Evolutionary conservation across 495 filamentous ascomycete species (phyloP).

Genomic region (Trichoderma erinaceum): DNA sequence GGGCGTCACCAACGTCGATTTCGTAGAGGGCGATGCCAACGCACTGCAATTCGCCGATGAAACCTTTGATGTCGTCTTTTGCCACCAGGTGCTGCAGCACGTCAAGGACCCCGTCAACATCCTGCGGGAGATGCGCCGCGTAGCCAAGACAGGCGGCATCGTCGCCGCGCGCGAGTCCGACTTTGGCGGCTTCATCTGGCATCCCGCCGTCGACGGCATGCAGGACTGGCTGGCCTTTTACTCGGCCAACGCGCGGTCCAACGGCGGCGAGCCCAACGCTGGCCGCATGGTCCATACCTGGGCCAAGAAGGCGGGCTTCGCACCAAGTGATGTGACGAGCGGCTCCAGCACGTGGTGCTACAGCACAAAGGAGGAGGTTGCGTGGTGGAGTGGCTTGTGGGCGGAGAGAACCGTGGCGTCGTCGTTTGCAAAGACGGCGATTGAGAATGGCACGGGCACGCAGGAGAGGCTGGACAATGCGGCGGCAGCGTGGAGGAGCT

Average conservation of each 20-base stretch:
- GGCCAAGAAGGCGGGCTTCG: constrained; percentile 1
- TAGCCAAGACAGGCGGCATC: constrained; percentile 36
- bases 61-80: constrained; percentile 51
- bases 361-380: not conserved
- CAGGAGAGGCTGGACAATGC: not conserved
- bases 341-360: constrained; percentile 8
- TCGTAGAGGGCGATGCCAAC: constrained; percentile 40
- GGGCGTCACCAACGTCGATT: constrained; percentile 39
- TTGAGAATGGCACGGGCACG: not conserved
- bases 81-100: constrained; percentile 37
- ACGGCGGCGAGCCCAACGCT: constrained; percentile 8
- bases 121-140: constrained; percentile 38
- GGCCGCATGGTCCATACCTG: not conserved
- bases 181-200: constrained; percentile 10
- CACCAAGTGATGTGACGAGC: not conserved
- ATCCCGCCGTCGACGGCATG: constrained; percentile 8
- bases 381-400: constrained; percentile 8
- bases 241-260: constrained; percentile 8
- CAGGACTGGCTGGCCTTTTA: constrained; percentile 6
- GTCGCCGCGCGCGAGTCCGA: constrained; percentile 26
- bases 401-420: constrained; percentile 4
- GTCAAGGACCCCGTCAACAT: constrained; percentile 30
- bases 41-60: constrained; percentile 39
- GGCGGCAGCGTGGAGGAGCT: not conserved
- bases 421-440: constrained; percentile 7